Base-by-base conservation (phyloP, 495 filamentous ascomycete species). In the Penicillium malachiteum region DNA sequence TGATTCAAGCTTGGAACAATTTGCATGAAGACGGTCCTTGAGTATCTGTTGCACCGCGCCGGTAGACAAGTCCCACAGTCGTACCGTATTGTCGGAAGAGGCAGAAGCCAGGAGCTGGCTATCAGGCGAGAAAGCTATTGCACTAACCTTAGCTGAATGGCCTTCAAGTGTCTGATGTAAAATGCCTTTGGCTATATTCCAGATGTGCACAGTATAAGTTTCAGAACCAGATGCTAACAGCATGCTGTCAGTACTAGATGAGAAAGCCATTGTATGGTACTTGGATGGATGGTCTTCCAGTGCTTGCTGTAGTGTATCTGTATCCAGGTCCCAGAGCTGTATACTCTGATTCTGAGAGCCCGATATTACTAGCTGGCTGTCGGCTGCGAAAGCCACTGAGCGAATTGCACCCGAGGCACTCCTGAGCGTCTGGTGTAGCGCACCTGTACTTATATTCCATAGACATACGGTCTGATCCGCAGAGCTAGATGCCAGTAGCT, bases 201-300 rank as follows among this genome's bases (percentile, higher is more conserved):
- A 73, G 6, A 71, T 54, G 12, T 39, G 53, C 34, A 70, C 45
- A 12, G 54, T 67, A 30, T 38, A 9, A 49, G 73, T 60, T n/a
- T 14, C 0, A 16, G 63, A 71, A 7, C 41, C 58, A 12, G 72
- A 73, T 16, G 54, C 65, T 1, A 76, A 7, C 17, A 62, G 41
- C 21, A 26, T 2, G 21, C 21, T 2, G 37, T 51, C 57, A 12
- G 60, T 49, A 50, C 78, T 60, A 7, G 58, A 60, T 17, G 71
- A 72, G 59, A 77, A 77, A 16, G 60, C 62, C 1, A 61, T 57
- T 7, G 60, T 60, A 0, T 0, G 48, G 48, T 72, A 62, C 14
- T 0, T 31, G 32, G 21, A 4, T 14, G 54, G 52, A 58, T 74
- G 64, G 52, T 57, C 60, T n/a, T 59, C 50, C 16, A 56, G 44